Evolutionary conservation across 2,329 filamentous ascomycete species (phyloP), one percentile per base, ranked within the genome.

Genomic region (Beauveria rudraprayagi): DNA sequence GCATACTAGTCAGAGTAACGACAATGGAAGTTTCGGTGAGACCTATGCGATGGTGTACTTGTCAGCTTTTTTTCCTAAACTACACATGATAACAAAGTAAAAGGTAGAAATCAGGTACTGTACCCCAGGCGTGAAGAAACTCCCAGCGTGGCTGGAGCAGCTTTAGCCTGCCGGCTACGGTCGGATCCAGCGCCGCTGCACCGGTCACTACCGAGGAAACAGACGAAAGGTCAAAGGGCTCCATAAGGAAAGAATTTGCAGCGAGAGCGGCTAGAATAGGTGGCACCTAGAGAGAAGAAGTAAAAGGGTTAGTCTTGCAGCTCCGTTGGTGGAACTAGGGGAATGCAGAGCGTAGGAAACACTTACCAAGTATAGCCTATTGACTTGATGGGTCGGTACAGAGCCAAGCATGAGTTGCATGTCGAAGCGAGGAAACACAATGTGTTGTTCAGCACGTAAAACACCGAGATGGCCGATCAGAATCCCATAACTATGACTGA

Each of bases 121-220:
- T 61, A 61, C 58, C 58, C 58, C 58, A 61, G 14, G 47, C 58
- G 34, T 30, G 28, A 5, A 61, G 17, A 53, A 61, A 30, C 24
- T 55, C 34, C 58, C 58, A 61, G 1, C 41, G 11, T 14, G 58
- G 58, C 19, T 43, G 51, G 8, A 50, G 37, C 8, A 37, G 16
- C n/a, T 56, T 30, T 10, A 56, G 30, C 10, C 37, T 43, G 53
- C 30, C 16, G n/a, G 37, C 53, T 24, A 34, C 58, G 1, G 53
- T 40, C 26, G 43, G 53, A 37, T 55, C 24, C 1, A 61, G 58
- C 40, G 58, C 47, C 28, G 47, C 58, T 22, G 47, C 58, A 40
- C 58, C 58, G 6, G 58, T 40, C 16, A 61, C 34, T 14, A 61
- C 43, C 2, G 58, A 54, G 4, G 30, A 37, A 24, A 61, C 58